Percentiles rank a stretch among this genome's conserved stretches.
Conservation (phyloP, 345 rosid species). For the Limnanthes douglasii region DNA sequence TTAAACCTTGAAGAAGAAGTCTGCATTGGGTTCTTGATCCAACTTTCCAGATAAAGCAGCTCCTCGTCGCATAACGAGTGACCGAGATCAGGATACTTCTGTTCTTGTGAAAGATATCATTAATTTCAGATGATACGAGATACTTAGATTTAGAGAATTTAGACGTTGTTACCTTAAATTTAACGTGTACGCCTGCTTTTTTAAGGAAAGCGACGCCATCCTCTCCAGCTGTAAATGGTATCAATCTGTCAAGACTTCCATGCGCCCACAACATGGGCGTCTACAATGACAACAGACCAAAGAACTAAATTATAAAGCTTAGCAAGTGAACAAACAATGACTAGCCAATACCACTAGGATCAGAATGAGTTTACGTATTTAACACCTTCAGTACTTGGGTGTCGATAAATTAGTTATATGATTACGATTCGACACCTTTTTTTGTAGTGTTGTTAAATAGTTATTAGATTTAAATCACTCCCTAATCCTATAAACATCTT, state of each 20-base stretch:
- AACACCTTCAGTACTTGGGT: neutral
- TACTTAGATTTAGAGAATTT: neutral
- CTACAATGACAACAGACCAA: constrained; percentile 16
- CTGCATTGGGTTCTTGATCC: constrained; percentile 46
- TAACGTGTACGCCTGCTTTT: constrained; percentile 47
- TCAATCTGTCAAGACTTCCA: constrained; percentile 51
- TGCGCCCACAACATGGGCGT: constrained; percentile 73
- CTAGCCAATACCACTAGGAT: no score
- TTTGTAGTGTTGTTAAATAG: no score
- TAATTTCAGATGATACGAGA: no score
- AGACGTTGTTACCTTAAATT: constrained; percentile 59
- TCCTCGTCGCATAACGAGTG: constrained; percentile 45
- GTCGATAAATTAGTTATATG: no score
- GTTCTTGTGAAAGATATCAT: no score
- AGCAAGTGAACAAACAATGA: no score
- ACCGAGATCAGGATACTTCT: constrained; percentile 61
- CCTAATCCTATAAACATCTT: neutral
- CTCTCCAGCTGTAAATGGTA: constrained; percentile 70
- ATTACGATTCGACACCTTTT: no score
- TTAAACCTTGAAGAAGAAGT: constrained; percentile 35
- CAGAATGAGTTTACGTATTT: no score
- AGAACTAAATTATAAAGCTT: no score
- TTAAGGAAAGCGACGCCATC: constrained; percentile 66
- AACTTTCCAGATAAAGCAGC: constrained; percentile 38
- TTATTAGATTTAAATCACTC: no score